Conservation (phyloP, 306 rosid species). For the Cicer arietinum region DNA sequence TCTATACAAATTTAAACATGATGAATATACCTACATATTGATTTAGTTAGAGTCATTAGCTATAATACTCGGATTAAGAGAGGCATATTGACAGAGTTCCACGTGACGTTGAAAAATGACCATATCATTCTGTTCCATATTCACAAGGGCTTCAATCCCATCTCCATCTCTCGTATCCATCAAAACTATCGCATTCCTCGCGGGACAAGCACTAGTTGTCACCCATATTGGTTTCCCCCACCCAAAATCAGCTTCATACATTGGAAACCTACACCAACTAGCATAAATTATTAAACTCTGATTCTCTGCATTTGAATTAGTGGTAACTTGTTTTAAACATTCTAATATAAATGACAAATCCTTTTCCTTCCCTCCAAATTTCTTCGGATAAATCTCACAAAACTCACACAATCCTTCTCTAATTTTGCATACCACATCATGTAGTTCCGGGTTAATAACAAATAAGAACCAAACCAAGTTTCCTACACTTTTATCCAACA, state of each 20-base stretch:
- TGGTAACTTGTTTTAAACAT: constrained; percentile 6
- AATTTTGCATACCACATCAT: constrained; percentile 39
- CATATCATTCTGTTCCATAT: constrained; percentile 49
- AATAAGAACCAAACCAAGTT: constrained; percentile 39
- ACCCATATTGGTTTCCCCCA: constrained; percentile 65
- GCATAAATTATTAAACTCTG: constrained; percentile 16
- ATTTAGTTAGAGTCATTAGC: background rate
- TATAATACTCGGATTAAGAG: constrained; percentile 11
- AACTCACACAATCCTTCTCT: constrained; percentile 36
- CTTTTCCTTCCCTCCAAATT: constrained; percentile 20
- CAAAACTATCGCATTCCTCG: constrained; percentile 40
- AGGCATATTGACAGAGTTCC: constrained; percentile 46
- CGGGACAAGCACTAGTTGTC: constrained; percentile 1
- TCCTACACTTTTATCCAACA: constrained; percentile 46
- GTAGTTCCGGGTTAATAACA: constrained; percentile 31
- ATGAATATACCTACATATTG: background rate
- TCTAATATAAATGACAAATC: constrained; percentile 26
- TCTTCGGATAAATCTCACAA: constrained; percentile 15
- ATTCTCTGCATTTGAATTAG: background rate
- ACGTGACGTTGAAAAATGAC: constrained; percentile 37
- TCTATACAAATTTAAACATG: background rate
- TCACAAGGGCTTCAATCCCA: constrained; percentile 60
- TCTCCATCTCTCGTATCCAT: constrained; percentile 54
- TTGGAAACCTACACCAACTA: constrained; percentile 54
- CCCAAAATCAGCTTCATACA: constrained; percentile 58